These are phyloP conservation scores for Mucor saturninus DNA, from an alignment of 371 early-diverging fungal species.

Conservation along the genomic window DNA sequence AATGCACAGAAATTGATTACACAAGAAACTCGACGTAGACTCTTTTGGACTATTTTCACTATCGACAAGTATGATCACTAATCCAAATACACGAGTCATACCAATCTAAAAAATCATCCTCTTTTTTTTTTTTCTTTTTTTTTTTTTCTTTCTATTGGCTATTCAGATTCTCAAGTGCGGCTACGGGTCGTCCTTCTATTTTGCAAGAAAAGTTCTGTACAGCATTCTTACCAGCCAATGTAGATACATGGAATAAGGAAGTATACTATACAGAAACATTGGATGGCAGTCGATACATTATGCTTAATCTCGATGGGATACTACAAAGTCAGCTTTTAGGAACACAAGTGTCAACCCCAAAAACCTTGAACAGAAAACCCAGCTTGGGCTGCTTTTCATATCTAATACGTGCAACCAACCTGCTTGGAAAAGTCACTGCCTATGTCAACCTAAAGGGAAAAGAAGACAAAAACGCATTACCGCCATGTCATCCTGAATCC, in stretches of 20 bases:
- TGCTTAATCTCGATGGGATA: slow-evolving; percentile 33
- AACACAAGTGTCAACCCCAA: neutral
- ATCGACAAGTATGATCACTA: slow-evolving; percentile 30
- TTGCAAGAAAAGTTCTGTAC: slow-evolving; percentile 63
- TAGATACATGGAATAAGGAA: neutral
- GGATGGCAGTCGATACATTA: slow-evolving; percentile 29
- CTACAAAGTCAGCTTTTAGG: slow-evolving; percentile 38
- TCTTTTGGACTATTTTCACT: slow-evolving; percentile 33
- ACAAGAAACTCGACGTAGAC: slow-evolving; percentile 28
- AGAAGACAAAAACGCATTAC: slow-evolving; percentile 28
- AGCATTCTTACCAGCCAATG: slow-evolving; percentile 57
- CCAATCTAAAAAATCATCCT: neutral
- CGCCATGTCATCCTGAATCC: slow-evolving; percentile 45
- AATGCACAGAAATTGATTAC: slow-evolving; percentile 38
- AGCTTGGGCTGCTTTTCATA: slow-evolving; percentile 29
- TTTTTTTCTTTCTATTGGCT: neutral
- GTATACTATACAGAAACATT: slow-evolving; percentile 47
- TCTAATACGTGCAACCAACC: slow-evolving; percentile 23
- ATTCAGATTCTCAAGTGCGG: slow-evolving; percentile 33
- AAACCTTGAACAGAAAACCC: neutral
- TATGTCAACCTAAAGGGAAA: slow-evolving; percentile 56
- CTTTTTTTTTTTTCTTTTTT: slow-evolving; percentile 36
- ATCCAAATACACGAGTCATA: too few species aligned
- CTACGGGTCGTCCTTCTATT: slow-evolving; percentile 34
- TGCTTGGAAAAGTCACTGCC: slow-evolving; percentile 54